Evolutionary conservation across 257 asterid genomes (phyloP).

Genomic region (Jasminum sambac): DNA sequence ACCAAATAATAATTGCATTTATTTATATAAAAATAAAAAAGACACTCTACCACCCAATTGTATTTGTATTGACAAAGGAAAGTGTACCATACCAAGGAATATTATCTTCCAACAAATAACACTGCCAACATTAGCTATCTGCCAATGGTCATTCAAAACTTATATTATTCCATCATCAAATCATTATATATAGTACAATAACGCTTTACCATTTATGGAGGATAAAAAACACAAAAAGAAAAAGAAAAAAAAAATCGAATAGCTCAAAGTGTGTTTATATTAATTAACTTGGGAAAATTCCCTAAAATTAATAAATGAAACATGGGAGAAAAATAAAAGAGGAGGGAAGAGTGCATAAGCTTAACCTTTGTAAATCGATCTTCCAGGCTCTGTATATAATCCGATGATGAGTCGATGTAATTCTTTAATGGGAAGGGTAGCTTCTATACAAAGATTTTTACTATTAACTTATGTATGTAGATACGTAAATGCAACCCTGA

Average conservation of each 20-base stretch:
- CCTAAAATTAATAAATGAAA: background rate
- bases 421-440: constrained; percentile 59
- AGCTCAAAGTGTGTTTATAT: background rate
- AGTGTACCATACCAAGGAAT: constrained; percentile 16
- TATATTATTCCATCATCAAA: background rate
- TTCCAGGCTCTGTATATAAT: constrained; percentile 45
- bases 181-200: background rate
- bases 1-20: background rate
- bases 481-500: constrained; percentile 24
- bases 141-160: background rate
- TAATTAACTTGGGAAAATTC: background rate
- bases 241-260: background rate
- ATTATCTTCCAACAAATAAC: constrained; percentile 5
- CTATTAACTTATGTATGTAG: constrained; percentile 35
- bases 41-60: constrained; percentile 8
- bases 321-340: background rate
- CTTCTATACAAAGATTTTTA: constrained; percentile 70
- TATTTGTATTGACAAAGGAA: constrained; percentile 16
- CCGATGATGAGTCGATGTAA: constrained; percentile 33
- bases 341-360: background rate
- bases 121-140: constrained; percentile 1
- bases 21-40: no score
- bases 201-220: background rate
- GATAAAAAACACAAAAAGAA: no score
- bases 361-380: constrained; percentile 24